Evolutionary conservation across 139 green algal species (phyloP).

Genomic region (Microglena sp.): DNA sequence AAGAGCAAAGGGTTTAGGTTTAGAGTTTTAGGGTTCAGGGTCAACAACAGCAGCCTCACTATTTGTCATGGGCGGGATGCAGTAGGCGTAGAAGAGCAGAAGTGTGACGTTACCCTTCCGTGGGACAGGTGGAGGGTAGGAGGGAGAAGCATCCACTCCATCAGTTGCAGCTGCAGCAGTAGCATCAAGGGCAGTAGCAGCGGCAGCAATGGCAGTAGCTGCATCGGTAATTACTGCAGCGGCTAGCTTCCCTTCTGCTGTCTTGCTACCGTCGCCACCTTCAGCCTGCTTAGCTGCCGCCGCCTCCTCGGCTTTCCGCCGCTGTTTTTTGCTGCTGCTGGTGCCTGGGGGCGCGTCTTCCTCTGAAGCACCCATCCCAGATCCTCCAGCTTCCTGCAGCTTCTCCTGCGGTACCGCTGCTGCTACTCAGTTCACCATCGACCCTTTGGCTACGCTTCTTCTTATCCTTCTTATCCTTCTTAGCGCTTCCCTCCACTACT

Average conservation of each 20-base stretch:
- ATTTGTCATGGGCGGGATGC: constrained; percentile 4
- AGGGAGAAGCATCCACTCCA: not conserved
- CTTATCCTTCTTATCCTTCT: too few relatives aligned
- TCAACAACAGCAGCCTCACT: too few relatives aligned
- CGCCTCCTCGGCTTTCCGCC: not conserved
- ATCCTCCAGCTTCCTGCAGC: too few relatives aligned
- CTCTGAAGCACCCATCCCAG: too few relatives aligned
- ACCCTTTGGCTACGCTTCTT: too few relatives aligned
- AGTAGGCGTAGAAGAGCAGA: constrained; percentile 7
- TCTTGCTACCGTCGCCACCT: not conserved
- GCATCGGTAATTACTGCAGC: not conserved
- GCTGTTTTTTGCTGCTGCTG: not conserved
- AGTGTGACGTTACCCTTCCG: not conserved
- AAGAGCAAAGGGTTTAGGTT: too few relatives aligned
- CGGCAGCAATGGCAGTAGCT: not conserved
- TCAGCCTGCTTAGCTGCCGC: not conserved
- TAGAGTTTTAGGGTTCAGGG: too few relatives aligned
- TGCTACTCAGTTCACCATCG: too few relatives aligned
- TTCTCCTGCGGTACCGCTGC: too few relatives aligned
- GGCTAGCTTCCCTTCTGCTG: not conserved
- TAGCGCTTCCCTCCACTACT: too few relatives aligned
- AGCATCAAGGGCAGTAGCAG: not conserved
- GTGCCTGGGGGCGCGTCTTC: not conserved
- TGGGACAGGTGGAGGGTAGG: not conserved
- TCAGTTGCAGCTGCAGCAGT: not conserved